These are phyloP conservation scores for Aspergillus sclerotiicarbonarius DNA, from an alignment of 495 filamentous ascomycete species.

Conservation along the genomic window DNA sequence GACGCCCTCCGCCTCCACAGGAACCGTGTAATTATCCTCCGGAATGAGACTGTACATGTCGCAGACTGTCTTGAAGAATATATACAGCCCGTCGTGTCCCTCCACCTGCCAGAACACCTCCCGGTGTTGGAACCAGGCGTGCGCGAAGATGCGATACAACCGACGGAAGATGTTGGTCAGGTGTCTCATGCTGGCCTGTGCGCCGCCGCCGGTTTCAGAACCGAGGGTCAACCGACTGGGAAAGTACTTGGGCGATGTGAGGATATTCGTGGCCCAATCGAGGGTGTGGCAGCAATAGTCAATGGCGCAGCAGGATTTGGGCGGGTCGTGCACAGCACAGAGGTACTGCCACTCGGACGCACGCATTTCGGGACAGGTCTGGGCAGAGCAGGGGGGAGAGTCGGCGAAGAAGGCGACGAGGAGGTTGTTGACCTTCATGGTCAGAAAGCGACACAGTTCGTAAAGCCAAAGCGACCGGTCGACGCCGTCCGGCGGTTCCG, in stretches of 20 bases:
- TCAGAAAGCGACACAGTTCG: constrained; percentile 92
- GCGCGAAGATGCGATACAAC: constrained; percentile 94
- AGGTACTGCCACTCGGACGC: constrained; percentile 98
- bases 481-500: constrained; percentile 73
- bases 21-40: constrained; percentile 92
- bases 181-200: constrained; percentile 67
- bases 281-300: constrained; percentile 99
- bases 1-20: constrained; percentile 84
- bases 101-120: constrained; percentile 97
- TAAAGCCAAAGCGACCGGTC: constrained; percentile 93
- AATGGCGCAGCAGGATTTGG: constrained; percentile 94
- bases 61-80: constrained; percentile 95
- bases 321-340: constrained; percentile 93
- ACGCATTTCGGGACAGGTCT: constrained; percentile 96
- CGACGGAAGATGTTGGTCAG: constrained; percentile 91
- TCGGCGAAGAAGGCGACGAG: constrained; percentile 92
- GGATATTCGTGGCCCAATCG: constrained; percentile 90
- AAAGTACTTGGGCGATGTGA: constrained; percentile 88
- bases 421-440: constrained; percentile 85
- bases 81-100: constrained; percentile 78
- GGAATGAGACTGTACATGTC: constrained; percentile 86
- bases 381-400: constrained; percentile 76
- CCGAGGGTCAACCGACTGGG: constrained; percentile 79
- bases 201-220: constrained; percentile 59
- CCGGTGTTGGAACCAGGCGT: constrained; percentile 97